Percentiles rank a stretch among this genome's conserved stretches.
Conservation (phyloP, 2,329 filamentous ascomycete species). For the Apiospora aurea region DNA sequence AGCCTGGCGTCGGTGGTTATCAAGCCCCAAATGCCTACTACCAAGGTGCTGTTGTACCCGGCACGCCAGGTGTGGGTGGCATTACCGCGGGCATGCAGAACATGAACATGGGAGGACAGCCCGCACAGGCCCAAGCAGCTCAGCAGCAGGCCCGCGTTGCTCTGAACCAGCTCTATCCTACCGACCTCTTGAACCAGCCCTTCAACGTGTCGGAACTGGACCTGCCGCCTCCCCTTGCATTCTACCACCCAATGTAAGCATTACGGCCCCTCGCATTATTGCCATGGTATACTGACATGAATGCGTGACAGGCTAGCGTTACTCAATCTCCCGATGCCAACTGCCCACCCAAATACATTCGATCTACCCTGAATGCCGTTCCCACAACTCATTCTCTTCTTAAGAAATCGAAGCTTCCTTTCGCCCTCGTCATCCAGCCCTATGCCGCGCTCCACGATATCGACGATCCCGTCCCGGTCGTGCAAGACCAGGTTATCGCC, state of each 20-base stretch:
- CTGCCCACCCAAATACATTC: constrained; percentile 91
- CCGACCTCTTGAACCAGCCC: constrained; percentile 89
- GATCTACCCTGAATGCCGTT: constrained; percentile 92
- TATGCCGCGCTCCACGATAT: constrained; percentile 92
- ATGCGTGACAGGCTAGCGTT: constrained; percentile 72
- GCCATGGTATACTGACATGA: constrained; percentile 46
- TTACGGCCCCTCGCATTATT: not conserved
- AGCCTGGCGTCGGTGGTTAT: constrained; percentile 65
- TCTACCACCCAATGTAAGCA: constrained; percentile 86
- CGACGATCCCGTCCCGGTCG: constrained; percentile 88
- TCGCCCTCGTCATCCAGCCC: constrained; percentile 94
- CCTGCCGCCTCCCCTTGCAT: constrained; percentile 90
- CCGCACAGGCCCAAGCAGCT: constrained; percentile 55
- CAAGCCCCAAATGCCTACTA: constrained; percentile 74
- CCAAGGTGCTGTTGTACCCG: constrained; percentile 56
- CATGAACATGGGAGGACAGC: constrained; percentile 76
- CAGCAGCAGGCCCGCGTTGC: constrained; percentile 50
- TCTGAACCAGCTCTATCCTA: constrained; percentile 90
- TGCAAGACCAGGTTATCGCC: constrained; percentile 97
- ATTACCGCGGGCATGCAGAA: constrained; percentile 24
- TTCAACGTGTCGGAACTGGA: constrained; percentile 95
- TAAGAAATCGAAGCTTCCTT: constrained; percentile 96
- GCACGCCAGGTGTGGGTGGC: constrained; percentile 71
- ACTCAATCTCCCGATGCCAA: constrained; percentile 92
- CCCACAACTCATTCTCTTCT: constrained; percentile 91